phyloP scores from a whole-genome alignment of 2,329 filamentous ascomycete species.

The Cylindrodendrum hubeiense region DNA sequence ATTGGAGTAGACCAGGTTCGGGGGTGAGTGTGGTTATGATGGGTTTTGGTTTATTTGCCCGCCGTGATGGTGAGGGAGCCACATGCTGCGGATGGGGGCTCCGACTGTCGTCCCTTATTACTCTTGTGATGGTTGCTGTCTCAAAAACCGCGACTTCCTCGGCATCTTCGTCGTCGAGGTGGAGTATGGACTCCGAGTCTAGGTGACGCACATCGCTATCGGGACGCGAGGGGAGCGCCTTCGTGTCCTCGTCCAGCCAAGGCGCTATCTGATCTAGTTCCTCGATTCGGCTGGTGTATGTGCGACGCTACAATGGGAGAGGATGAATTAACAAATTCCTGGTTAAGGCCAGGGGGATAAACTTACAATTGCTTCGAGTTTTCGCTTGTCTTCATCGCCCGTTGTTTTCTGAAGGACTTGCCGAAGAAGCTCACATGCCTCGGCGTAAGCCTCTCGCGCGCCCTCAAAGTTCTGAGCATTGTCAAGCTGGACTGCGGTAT shows the following conservation, averaged over 20 bases:
- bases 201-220: conserved; percentile 62
- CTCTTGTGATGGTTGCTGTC: conserved; percentile 65
- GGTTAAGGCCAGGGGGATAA: background rate
- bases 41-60: conserved; percentile 40
- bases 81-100: conserved; percentile 33
- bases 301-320: conserved; percentile 72
- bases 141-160: conserved; percentile 62
- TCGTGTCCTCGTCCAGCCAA: conserved; percentile 68
- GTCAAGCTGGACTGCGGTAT: conserved; percentile 93
- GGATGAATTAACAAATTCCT: conserved; percentile 22
- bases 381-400: conserved; percentile 87
- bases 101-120: conserved; percentile 46
- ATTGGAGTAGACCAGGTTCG: conserved; percentile 57
- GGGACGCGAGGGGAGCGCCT: conserved; percentile 80
- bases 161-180: conserved; percentile 54
- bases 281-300: conserved; percentile 89
- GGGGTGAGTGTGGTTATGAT: conserved; percentile 41
- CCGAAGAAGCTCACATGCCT: conserved; percentile 89
- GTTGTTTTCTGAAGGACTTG: conserved; percentile 89
- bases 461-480: conserved; percentile 96
- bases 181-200: conserved; percentile 38
- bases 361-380: conserved; percentile 90
- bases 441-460: conserved; percentile 88
- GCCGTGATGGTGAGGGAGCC: conserved; percentile 43
- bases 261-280: conserved; percentile 83